Evolutionary conservation across 2,329 filamentous ascomycete species (phyloP).

Genomic region (Pestalotiopsis sp.): DNA sequence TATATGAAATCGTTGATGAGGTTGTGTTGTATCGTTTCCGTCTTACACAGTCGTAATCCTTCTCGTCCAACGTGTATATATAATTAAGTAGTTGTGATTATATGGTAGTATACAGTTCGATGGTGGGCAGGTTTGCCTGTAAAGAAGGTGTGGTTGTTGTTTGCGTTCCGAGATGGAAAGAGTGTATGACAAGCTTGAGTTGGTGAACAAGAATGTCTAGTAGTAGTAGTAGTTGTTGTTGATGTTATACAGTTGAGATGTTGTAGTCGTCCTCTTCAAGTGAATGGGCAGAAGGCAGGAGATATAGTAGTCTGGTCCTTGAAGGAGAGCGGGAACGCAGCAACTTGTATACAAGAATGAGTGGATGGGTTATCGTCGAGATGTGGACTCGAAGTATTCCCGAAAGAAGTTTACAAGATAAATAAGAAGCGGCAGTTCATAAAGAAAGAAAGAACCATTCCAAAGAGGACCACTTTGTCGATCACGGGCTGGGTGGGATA

Average conservation of each 20-base stretch:
- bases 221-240: conserved; percentile 28
- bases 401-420: conserved; percentile 34
- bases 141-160: conserved; percentile 31
- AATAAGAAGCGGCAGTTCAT: conserved; percentile 37
- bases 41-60: conserved; percentile 16
- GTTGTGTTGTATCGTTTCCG: conserved; percentile 21
- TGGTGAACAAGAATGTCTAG: conserved; percentile 28
- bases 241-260: conserved; percentile 31
- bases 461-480: conserved; percentile 30
- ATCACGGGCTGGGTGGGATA: conserved; percentile 32
- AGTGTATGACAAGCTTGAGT: conserved; percentile 34
- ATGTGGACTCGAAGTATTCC: conserved; percentile 30
- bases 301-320: conserved; percentile 4
- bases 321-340: conserved; percentile 20
- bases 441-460: conserved; percentile 36
- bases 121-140: conserved; percentile 33
- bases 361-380: conserved; percentile 33
- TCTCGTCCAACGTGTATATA: conserved; percentile 29
- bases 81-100: conserved; percentile 25
- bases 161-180: conserved; percentile 35
- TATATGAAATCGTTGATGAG: conserved; percentile 16
- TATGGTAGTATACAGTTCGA: conserved; percentile 33
- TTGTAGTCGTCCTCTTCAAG: conserved; percentile 21
- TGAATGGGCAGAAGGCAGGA: not conserved
- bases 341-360: conserved; percentile 34